Evolutionary conservation across 2,329 filamentous ascomycete species (phyloP).

Genomic region (Teratosphaeria destructans): DNA sequence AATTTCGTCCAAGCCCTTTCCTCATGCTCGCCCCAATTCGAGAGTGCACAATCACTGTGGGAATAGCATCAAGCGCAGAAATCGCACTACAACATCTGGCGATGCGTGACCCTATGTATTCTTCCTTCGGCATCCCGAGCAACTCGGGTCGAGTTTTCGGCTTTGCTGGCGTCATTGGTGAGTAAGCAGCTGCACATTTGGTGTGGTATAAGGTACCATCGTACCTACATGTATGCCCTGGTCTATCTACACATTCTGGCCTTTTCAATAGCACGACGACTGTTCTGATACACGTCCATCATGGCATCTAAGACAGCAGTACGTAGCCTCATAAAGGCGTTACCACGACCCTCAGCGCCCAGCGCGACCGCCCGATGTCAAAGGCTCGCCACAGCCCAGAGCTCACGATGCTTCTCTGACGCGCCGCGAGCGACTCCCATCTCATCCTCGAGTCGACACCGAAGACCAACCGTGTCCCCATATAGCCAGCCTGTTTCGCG

Average conservation of each 20-base stretch:
- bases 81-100: no score
- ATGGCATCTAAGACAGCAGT: constrained; percentile 14
- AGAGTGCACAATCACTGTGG: no score
- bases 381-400: constrained; percentile 9
- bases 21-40: no score
- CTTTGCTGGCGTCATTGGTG: neutral
- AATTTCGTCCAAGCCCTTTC: neutral
- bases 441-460: constrained; percentile 12
- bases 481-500: constrained; percentile 22
- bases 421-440: constrained; percentile 12
- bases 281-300: neutral
- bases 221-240: no score
- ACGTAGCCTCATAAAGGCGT: constrained; percentile 9
- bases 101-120: neutral
- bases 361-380: constrained; percentile 6
- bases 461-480: constrained; percentile 15
- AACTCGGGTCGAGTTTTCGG: neutral
- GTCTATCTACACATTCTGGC: neutral
- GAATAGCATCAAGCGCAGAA: no score
- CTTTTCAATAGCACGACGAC: neutral
- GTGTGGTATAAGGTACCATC: neutral
- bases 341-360: constrained; percentile 6
- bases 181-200: neutral
- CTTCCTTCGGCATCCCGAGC: neutral
- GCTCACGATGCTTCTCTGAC: constrained; percentile 9